Evolutionary conservation across 2,329 filamentous ascomycete genomes (phyloP), one percentile per base, ranked within the genome.

Genomic region (Ophioceras dolichostomum): DNA sequence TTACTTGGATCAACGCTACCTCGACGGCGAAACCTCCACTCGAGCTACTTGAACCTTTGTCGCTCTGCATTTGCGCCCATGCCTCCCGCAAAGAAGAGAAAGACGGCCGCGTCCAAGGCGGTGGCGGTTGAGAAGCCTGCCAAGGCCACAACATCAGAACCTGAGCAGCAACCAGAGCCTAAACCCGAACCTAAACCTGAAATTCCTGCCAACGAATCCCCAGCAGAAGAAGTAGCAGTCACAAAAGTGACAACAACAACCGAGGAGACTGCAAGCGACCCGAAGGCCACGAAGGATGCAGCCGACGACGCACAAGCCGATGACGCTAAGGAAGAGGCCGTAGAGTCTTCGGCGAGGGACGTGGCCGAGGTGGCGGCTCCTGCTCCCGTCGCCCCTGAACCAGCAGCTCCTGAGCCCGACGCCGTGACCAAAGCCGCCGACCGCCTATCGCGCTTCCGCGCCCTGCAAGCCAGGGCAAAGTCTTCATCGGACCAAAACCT

Each of bases 391-490:
- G n/a, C n/a, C n/a, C n/a, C n/a, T n/a, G n/a, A n/a, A n/a, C n/a
- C n/a, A n/a, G n/a, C n/a, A n/a, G n/a, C n/a, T n/a, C n/a, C 41
- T 4, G 22, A 48, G 10, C 12, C 51, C 34, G 44, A 54, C 29
- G 57, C 62, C n/a, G 50, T 59, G 14, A 47, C 55, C 20, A 70
- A 71, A 48, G 64, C 72, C 21, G 63, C 75, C 47, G 81, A 88
- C 39, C 76, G 86, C 39, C 65, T 78, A 58, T 83, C 84, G 35
- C 79, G 84, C 45, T 95, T 95, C 67, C 88, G 87, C 55, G 82
- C 84, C 4, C 76, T 95, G 13, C 79, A 93, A 60, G 83, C 83
- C 19, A 81, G 86, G 49, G 81, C 83, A 35, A 78, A 87, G 67
- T 67, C 70, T 40, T 83, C 79, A 0, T 72, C 78, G 2, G 68